Base-by-base conservation (phyloP, 257 asterid genomes). In the Scutellaria barbata region DNA sequence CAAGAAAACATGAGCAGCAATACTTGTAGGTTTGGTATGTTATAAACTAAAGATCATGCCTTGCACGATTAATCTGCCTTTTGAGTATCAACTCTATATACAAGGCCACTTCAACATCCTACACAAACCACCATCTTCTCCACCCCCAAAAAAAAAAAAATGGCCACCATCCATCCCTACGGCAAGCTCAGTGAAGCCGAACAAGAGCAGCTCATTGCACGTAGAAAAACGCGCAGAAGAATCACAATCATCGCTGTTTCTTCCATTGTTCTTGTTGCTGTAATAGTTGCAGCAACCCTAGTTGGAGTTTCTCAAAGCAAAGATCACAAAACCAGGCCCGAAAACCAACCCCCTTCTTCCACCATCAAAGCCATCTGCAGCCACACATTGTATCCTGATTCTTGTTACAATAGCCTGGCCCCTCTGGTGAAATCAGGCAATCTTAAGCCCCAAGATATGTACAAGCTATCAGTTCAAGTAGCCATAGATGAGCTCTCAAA, bases 131-230 rank as follows among this genome's bases (percentile, higher is more conserved):
- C 43, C 59, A 25, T 18, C 22, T 5, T 50, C 9, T n/a, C 55
- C 22, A 5, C 12, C 3, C 17, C 17, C 41, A 54, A 16, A 17
- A 30, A 30, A 48, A n/a, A 16, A 25, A 5, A 25, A 9, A 87
- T 83, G 89, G 83, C 80, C 42, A 68, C 82, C 22, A 45, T 67
- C 70, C 80, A 67, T 53, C 73, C 84, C 42, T 77, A 85, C 41
- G 90, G 84, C 73, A 86, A 86, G 82, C 79, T 82, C 61, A 58
- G 70, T 17, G 94, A 89, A 66, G 83, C 80, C 50, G 86, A 85
- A 18, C 86, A 82, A 50, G 90, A 81, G 18, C 79, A 84, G 57
- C 83, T 84, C 25, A 46, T 75, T 37, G 87, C 88, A 2, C 86
- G 82, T 13, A 66, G 78, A 48, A 85, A 75, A 63, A 56, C 92